Base-by-base conservation (phyloP, 1,284 basidiomycete species). In the Leccinum angustisporum region DNA sequence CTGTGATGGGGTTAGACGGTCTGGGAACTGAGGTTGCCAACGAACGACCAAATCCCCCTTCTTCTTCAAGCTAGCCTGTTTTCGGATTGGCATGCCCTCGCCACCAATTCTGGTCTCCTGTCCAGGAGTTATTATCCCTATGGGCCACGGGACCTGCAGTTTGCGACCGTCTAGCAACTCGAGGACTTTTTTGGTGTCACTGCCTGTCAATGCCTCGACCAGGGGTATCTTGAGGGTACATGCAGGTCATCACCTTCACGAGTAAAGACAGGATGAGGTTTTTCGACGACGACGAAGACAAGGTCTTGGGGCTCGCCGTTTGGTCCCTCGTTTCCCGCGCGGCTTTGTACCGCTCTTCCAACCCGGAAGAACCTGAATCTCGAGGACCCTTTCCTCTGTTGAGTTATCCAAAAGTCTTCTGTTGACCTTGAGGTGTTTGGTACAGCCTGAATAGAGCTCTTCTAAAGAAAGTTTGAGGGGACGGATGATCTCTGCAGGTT, bases 81-180 rank as follows among this genome's bases (percentile, higher is more conserved):
- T 94, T 61, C 93, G 83, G 48, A 95, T 86, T 1, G 95, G 94
- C 95, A 97, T 97, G 13, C 95, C 96, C 75, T 96, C 92, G 1
- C 86, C 90, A 2, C 79, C 58, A 5, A 97, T 76, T 30, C 79
- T 82, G 13, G 86, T 91, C 72, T 90, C 84, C 75, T 89, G 83
- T 4, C 86, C 7, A 30, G 27, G 27, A 30, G 91, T 92, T 50
- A 97, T 82, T 57, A 94, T 77, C 16, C 90, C 87, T 18, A 76
- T 61, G 0, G 95, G 95, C 0, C 88, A 72, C 0, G 84, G 72
- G 2, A 94, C 83, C 66, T 87, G 86, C 63, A 95, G 70, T 72
- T 84, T 88, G 61, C 92, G 80, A 14, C 92, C 93, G 70, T 97
- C 95, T 56, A 97, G 79, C 61, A 85, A 76, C 66, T 90, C 85